Conservation (phyloP, 106 monocot genomes). For the Acorus gramineus region DNA sequence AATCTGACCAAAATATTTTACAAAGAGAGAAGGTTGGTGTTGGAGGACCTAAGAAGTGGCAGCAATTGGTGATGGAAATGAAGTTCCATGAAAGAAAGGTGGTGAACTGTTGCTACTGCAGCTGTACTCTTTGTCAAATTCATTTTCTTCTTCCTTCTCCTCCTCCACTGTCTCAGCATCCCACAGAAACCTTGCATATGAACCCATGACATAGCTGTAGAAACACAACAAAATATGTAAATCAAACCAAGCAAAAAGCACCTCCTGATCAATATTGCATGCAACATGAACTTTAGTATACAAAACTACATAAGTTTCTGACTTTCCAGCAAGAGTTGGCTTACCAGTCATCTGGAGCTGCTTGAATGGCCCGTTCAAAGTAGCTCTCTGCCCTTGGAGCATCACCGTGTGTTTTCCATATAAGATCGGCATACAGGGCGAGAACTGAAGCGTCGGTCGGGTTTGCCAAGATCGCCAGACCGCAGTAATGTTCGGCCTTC, state of each 20-base stretch:
- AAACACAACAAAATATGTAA: not conserved
- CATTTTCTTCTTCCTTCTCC: not conserved
- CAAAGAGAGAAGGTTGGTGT: too few relatives aligned
- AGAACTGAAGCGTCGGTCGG: slow-evolving; percentile 20
- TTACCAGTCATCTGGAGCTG: slow-evolving; percentile 27
- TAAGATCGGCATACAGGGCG: slow-evolving; percentile 17
- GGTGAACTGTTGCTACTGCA: not conserved
- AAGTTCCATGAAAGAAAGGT: not conserved
- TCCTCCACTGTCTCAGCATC: slow-evolving; percentile 2
- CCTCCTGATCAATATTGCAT: too few relatives aligned
- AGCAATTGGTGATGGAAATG: not conserved
- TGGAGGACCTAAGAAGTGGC: too few relatives aligned
- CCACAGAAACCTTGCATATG: slow-evolving; percentile 12
- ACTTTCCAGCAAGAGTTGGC: too few relatives aligned
- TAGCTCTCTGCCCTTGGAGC: slow-evolving; percentile 13
- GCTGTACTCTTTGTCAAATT: not conserved
- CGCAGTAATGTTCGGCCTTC: slow-evolving; percentile 23
- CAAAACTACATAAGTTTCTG: not conserved
- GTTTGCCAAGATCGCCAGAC: slow-evolving; percentile 18
- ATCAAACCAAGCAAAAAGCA: too few relatives aligned
- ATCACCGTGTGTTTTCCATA: slow-evolving; percentile 25
- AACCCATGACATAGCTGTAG: slow-evolving; percentile 8
- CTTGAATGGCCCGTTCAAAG: slow-evolving; percentile 17
- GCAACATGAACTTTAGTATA: too few relatives aligned
- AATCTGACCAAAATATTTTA: too few relatives aligned